phyloP scores from a whole-genome alignment of 768 basidiomycete genomes.

The Clitopilus passeckerianus region DNA sequence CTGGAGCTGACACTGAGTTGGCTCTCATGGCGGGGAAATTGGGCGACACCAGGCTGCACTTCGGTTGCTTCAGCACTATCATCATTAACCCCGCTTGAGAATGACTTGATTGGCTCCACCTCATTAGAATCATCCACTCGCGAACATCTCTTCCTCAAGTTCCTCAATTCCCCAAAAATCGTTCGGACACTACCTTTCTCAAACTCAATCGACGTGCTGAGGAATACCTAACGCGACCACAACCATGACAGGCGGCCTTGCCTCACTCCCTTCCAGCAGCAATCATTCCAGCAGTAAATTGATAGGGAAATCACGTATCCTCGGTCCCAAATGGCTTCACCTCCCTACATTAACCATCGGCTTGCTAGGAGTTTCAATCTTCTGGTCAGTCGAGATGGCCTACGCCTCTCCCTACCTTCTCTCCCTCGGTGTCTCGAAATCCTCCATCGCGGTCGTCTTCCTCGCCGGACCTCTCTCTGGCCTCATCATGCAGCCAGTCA shows the following conservation, averaged over 20 bases:
- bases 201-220: too few species aligned
- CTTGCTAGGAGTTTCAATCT: conserved; percentile 78
- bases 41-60: too few species aligned
- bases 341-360: conserved; percentile 73
- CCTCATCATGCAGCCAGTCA: conserved; percentile 85
- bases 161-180: too few species aligned
- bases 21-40: too few species aligned
- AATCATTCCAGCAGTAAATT: conserved; percentile 6
- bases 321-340: conserved; percentile 64
- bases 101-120: too few species aligned
- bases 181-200: too few species aligned
- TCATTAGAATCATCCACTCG: too few species aligned
- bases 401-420: conserved; percentile 88
- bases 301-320: conserved; percentile 49
- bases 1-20: too few species aligned
- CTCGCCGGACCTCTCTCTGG: conserved; percentile 90
- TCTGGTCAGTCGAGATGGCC: conserved; percentile 95
- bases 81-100: too few species aligned
- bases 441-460: conserved; percentile 86
- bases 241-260: background rate
- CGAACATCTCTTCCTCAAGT: too few species aligned
- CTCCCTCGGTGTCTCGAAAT: conserved; percentile 83
- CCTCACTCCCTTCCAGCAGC: background rate
- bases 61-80: too few species aligned
- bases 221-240: background rate